A percentile compares a stretch with the other conserved stretches of the same genome.
Conservation (phyloP, 2,329 filamentous ascomycete genomes). For the Neofusicoccum laricinum region DNA sequence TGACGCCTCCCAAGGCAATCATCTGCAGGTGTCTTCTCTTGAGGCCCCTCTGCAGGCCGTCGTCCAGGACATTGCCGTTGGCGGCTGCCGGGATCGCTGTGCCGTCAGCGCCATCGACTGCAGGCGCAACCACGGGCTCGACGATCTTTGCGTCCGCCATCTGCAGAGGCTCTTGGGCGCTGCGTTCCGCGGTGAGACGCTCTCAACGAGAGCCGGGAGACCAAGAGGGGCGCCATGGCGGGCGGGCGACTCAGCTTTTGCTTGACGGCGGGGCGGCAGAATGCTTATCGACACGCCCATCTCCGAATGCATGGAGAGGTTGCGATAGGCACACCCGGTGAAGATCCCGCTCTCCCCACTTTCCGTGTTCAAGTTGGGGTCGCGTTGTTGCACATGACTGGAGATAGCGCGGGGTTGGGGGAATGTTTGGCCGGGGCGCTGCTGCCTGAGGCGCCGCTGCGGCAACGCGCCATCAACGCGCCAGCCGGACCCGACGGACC, state of each 20-base stretch:
- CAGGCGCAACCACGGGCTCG: background rate
- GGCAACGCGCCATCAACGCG: too few relatives aligned
- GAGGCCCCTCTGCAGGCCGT: slow-evolving; percentile 28
- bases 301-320: background rate
- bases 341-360: background rate
- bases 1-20: slow-evolving; percentile 51
- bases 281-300: background rate
- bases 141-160: background rate
- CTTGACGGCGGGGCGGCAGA: background rate
- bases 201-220: background rate
- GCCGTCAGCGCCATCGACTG: background rate
- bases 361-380: too few relatives aligned
- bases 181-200: too few relatives aligned
- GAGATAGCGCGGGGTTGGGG: too few relatives aligned
- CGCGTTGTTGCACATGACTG: too few relatives aligned
- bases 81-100: background rate
- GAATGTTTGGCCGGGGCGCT: too few relatives aligned
- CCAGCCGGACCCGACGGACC: too few relatives aligned
- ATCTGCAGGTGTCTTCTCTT: slow-evolving; percentile 57
- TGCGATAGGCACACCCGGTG: background rate
- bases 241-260: background rate
- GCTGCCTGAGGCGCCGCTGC: too few relatives aligned
- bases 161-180: background rate
- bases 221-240: background rate
- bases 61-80: background rate